phyloP scores from a whole-genome alignment of 2,329 filamentous ascomycete genomes.

The Alternaria conjuncta region DNA sequence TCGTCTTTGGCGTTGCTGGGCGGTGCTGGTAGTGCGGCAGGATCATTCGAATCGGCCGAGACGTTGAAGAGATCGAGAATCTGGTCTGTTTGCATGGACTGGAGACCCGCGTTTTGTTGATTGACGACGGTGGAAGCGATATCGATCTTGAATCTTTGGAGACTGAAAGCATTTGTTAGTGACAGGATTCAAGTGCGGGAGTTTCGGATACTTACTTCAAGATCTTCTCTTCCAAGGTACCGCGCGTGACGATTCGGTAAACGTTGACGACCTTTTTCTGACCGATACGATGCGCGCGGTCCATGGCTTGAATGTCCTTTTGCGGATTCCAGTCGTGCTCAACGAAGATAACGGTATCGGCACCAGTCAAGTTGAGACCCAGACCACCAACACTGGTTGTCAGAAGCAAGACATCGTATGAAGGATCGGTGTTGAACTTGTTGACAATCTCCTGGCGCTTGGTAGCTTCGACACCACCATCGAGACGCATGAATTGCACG shows the following conservation, averaged over 20 bases:
- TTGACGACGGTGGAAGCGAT: slow-evolving; percentile 98
- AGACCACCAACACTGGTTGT: slow-evolving; percentile 96
- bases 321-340: slow-evolving; percentile 99
- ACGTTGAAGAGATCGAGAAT: slow-evolving; percentile 96
- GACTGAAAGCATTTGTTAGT: slow-evolving; percentile 57
- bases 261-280: slow-evolving; percentile 99
- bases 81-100: slow-evolving; percentile 97
- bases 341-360: slow-evolving; percentile 98
- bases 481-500: slow-evolving; percentile 91
- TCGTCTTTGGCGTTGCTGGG: slow-evolving; percentile 69
- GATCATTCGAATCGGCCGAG: slow-evolving; percentile 55
- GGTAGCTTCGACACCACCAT: slow-evolving; percentile 89
- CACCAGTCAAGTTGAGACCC: slow-evolving; percentile 92
- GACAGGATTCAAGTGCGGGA: background rate
- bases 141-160: slow-evolving; percentile 99
- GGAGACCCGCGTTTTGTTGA: slow-evolving; percentile 94
- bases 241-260: slow-evolving; percentile 93
- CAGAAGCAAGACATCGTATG: slow-evolving; percentile 90
- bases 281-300: slow-evolving; percentile 95
- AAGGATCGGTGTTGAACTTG: slow-evolving; percentile 97
- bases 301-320: slow-evolving; percentile 98
- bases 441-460: slow-evolving; percentile 98
- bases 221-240: slow-evolving; percentile 98
- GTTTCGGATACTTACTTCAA: slow-evolving; percentile 65
- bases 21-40: slow-evolving; percentile 61